Evolutionary conservation across 805 yeast species (phyloP), one percentile per base, ranked within the genome.

Genomic region (Starmerella apis): DNA sequence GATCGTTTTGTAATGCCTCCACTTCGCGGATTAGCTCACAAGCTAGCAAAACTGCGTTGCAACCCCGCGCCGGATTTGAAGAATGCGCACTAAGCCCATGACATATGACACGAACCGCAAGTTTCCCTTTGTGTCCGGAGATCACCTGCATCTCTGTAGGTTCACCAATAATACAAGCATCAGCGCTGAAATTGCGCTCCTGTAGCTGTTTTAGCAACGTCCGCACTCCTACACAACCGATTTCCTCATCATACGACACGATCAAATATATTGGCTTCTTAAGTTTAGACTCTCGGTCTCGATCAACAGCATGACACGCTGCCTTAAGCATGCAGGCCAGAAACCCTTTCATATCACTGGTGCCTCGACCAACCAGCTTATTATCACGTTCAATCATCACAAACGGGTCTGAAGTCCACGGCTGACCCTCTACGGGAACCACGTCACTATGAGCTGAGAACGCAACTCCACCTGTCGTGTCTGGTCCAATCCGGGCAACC

Each of bases 331-430:
- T 52, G 38, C 57, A 54, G 20, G 57, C 57, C n/a, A 54, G 22
- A 27, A 49, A 54, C 3, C 57, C 57, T 25, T 54, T 54, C 57
- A 54, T 54, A 27, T 54, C 57, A 27, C 56, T 52, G 18, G 56
- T 49, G 11, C 57, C 57, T n/a, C 57, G 49, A 31, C 49, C 57
- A 2, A 54, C 47, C 8, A 54, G 48, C 28, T 38, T 43, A n/a
- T 27, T 39, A n/a, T 28, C 45, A 24, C 33, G 44, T 14, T n/a
- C 33, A 13, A 38, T 28, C 46, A 54, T 11, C 13, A 3, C 9
- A 46, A 54, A 54, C 44, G 57, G 57, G 33, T 54, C 56, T 4
- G 57, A 27, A 18, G 55, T 52, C 57, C 57, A 54, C 20, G 53
- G 53, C 50, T 54, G 57, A 25, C 51, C 54, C 47, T 49, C 49